Conservation (phyloP, 257 asterid species). For the Asclepias syriaca region DNA sequence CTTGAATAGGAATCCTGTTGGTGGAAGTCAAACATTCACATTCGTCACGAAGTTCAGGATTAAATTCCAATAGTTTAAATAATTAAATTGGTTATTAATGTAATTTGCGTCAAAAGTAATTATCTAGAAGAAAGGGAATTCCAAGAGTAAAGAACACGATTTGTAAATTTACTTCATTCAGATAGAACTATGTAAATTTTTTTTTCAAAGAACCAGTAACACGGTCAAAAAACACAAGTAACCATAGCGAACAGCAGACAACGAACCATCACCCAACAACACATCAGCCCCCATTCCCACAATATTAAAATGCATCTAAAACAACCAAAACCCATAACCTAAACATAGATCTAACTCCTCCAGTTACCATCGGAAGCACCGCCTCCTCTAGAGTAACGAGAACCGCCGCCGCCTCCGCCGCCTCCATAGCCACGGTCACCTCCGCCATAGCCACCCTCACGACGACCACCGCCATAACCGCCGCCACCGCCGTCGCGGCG, state of each 20-base stretch:
- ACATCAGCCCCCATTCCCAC: background rate
- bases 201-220: background rate
- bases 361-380: constrained; percentile 45
- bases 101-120: too few species aligned
- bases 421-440: constrained; percentile 29
- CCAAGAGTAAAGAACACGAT: too few species aligned
- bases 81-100: too few species aligned
- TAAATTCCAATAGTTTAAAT: too few species aligned
- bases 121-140: too few species aligned
- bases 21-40: too few species aligned
- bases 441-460: constrained; percentile 28
- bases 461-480: constrained; percentile 16
- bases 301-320: background rate
- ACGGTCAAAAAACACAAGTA: constrained; percentile 1
- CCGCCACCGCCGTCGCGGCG: constrained; percentile 15
- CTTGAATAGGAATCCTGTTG: too few species aligned
- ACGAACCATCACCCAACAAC: background rate
- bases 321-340: background rate
- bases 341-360: constrained; percentile 32
- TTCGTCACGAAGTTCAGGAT: too few species aligned
- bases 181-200: background rate
- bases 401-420: constrained; percentile 19
- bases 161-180: constrained; percentile 4
- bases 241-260: background rate
- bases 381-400: constrained; percentile 27